phyloP scores from a whole-genome alignment of 1,139 yeast species.

The Geotrichum reessii region DNA sequence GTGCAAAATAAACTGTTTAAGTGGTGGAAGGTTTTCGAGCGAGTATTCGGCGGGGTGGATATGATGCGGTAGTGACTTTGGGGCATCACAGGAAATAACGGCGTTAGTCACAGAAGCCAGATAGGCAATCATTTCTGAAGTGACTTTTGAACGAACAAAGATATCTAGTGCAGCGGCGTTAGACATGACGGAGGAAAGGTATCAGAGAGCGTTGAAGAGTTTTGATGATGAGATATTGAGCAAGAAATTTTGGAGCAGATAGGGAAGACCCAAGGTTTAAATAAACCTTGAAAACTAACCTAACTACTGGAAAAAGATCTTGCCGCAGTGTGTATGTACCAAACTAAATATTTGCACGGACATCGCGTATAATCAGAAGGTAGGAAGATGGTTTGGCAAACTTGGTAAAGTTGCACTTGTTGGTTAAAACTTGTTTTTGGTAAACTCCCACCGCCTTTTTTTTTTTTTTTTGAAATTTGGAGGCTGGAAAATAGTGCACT shows the following conservation, averaged over 20 bases:
- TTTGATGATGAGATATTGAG: neutral
- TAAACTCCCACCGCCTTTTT: neutral
- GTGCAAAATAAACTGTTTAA: conserved; percentile 62
- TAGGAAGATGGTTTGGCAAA: neutral
- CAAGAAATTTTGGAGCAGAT: neutral
- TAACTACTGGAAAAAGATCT: neutral
- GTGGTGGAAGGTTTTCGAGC: conserved; percentile 34
- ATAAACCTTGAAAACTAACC: neutral
- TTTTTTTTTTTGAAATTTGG: neutral
- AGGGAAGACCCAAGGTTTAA: neutral
- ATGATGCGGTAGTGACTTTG: conserved; percentile 13
- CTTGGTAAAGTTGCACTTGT: neutral
- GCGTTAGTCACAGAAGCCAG: conserved; percentile 75
- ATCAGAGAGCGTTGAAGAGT: neutral
- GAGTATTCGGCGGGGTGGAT: neutral
- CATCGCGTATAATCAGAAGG: neutral
- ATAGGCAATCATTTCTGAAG: conserved; percentile 71
- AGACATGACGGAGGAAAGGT: conserved; percentile 35
- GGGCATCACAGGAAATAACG: conserved; percentile 53
- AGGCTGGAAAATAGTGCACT: neutral
- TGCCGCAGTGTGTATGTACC: too few species aligned
- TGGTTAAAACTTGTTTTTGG: neutral
- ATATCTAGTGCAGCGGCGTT: conserved; percentile 61
- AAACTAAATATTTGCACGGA: neutral
- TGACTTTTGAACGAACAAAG: conserved; percentile 72